A percentile compares a stretch with the other conserved stretches of the same genome.
Conservation (phyloP, 2,329 filamentous ascomycete species). For the Colletotrichum caudatum region DNA sequence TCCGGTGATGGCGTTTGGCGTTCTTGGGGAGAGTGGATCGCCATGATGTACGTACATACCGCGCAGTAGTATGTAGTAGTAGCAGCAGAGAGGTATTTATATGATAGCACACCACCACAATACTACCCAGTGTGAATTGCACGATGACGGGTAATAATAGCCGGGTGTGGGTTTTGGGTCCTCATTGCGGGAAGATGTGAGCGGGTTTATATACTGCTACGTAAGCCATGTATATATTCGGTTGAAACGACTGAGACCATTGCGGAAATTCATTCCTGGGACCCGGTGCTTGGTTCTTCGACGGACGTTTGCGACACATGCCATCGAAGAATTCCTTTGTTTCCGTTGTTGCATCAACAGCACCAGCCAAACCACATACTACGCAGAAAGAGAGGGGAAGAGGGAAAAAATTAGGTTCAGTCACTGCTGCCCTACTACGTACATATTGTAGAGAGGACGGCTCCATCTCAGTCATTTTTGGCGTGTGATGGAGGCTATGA, state of each 20-base stretch:
- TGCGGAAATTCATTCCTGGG: slow-evolving; percentile 4
- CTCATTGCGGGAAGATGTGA: neutral
- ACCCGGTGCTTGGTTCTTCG: slow-evolving; percentile 10
- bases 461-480: neutral
- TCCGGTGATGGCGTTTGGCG: slow-evolving; percentile 1
- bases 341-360: slow-evolving; percentile 20
- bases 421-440: slow-evolving; percentile 10
- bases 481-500: slow-evolving; percentile 21
- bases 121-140: too few species aligned
- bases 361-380: neutral
- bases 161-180: neutral
- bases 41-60: neutral
- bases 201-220: neutral
- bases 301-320: slow-evolving; percentile 13
- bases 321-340: slow-evolving; percentile 26
- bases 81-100: too few species aligned
- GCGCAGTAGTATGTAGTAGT: too few species aligned
- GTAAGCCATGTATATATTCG: neutral
- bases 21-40: neutral
- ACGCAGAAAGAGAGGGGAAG: neutral
- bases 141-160: neutral
- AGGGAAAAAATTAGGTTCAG: neutral
- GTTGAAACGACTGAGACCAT: neutral
- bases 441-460: slow-evolving; percentile 12
- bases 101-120: too few species aligned